Evolutionary conservation across 441 rosid species (phyloP).

Genomic region (Flueggea neowawraea): DNA sequence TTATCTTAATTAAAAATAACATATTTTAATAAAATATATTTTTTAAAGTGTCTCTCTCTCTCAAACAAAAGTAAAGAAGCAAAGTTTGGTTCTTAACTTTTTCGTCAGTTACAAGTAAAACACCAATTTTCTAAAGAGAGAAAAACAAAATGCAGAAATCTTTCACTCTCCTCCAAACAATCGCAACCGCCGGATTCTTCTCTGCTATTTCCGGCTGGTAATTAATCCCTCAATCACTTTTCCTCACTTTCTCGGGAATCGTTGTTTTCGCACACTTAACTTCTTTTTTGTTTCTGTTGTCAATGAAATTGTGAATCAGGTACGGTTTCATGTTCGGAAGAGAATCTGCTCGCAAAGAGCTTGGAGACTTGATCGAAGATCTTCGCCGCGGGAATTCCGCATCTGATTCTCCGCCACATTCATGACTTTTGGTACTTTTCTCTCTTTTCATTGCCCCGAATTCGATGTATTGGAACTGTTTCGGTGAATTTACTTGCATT

Average conservation of each 20-base stretch:
- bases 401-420: slow-evolving; percentile 25
- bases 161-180: slow-evolving; percentile 65
- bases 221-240: neutral
- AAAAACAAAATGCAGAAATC: slow-evolving; percentile 43
- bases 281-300: neutral
- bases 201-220: slow-evolving; percentile 79
- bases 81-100: too few relatives aligned
- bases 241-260: neutral
- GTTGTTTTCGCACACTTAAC: neutral
- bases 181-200: slow-evolving; percentile 80
- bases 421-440: slow-evolving; percentile 16
- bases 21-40: too few relatives aligned
- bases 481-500: too few relatives aligned
- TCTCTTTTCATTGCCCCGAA: neutral
- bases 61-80: too few relatives aligned
- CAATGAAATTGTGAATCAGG: slow-evolving; percentile 28
- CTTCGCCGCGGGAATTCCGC: slow-evolving; percentile 50
- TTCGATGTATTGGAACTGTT: too few relatives aligned
- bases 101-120: too few relatives aligned
- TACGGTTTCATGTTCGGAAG: slow-evolving; percentile 94
- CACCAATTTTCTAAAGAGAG: too few relatives aligned
- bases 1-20: too few relatives aligned
- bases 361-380: slow-evolving; percentile 59
- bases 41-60: too few relatives aligned
- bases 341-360: slow-evolving; percentile 84